These are phyloP conservation scores for Entophlyctis helioformis DNA, from an alignment of 192 early-diverging fungal genomes.

Conservation along the genomic window DNA sequence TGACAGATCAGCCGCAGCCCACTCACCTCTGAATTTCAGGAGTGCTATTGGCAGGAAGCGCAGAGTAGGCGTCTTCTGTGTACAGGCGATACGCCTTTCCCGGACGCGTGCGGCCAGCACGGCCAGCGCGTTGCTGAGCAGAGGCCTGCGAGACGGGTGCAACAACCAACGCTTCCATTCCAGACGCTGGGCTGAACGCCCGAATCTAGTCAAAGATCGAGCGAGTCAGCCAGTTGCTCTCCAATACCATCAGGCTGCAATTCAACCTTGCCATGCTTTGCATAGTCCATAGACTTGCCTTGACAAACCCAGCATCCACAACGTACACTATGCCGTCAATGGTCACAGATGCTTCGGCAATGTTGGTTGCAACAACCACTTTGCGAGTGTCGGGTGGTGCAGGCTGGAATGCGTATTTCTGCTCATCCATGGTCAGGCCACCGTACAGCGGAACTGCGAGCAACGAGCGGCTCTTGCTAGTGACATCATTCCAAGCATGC, in stretches of 20 bases:
- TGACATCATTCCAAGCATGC: background rate
- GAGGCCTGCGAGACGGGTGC: constrained; percentile 26
- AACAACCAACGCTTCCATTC: constrained; percentile 28
- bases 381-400: constrained; percentile 49
- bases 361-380: constrained; percentile 80
- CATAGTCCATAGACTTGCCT: constrained; percentile 20
- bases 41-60: constrained; percentile 11
- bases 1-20: background rate
- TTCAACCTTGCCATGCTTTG: too few relatives aligned
- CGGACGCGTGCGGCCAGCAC: constrained; percentile 33
- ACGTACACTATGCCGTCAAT: constrained; percentile 67
- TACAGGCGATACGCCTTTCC: constrained; percentile 43
- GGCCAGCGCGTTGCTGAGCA: constrained; percentile 29
- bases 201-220: constrained; percentile 25
- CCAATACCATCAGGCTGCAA: too few relatives aligned
- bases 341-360: constrained; percentile 75
- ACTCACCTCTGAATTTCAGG: constrained; percentile 41
- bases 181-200: constrained; percentile 21
- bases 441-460: constrained; percentile 57
- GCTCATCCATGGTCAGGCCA: constrained; percentile 55
- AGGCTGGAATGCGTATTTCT: constrained; percentile 51
- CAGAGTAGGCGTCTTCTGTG: constrained; percentile 24
- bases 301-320: constrained; percentile 70
- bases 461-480: too few relatives aligned
- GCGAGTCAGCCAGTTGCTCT: too few relatives aligned